A percentile compares a stretch with the other conserved stretches of the same genome.
Evolutionary conservation across 1,284 basidiomycete species (phyloP).

Genomic region (Heliocybe sulcata): DNA sequence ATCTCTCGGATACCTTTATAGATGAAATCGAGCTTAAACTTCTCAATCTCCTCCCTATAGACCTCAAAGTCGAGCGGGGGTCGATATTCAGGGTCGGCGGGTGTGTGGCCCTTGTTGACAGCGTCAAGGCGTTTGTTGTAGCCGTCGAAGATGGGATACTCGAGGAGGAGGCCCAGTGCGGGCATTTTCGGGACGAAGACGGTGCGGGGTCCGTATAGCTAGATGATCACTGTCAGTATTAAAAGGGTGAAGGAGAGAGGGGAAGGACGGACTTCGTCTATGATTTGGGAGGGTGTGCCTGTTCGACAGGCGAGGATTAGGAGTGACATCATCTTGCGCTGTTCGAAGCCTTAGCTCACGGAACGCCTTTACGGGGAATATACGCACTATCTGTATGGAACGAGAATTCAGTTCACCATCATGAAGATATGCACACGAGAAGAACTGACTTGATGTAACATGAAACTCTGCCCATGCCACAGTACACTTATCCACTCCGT

Average conservation of each 20-base stretch:
- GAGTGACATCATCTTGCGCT: slow-evolving; percentile 97
- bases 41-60: slow-evolving; percentile 58
- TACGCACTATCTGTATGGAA: slow-evolving; percentile 13
- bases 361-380: slow-evolving; percentile 2
- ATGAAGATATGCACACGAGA: slow-evolving; percentile 4
- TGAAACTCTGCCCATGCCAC: slow-evolving; percentile 97
- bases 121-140: slow-evolving; percentile 66
- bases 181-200: slow-evolving; percentile 96
- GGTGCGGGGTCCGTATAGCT: slow-evolving; percentile 69
- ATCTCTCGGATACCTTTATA: slow-evolving; percentile 80
- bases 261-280: slow-evolving; percentile 49
- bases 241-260: background rate
- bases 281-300: slow-evolving; percentile 63
- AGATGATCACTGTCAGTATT: background rate
- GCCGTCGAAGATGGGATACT: slow-evolving; percentile 82
- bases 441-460: slow-evolving; percentile 84
- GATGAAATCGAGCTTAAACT: slow-evolving; percentile 80
- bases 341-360: background rate
- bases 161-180: slow-evolving; percentile 89
- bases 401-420: slow-evolving; percentile 15
- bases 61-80: slow-evolving; percentile 66
- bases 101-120: slow-evolving; percentile 51
- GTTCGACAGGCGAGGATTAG: slow-evolving; percentile 78
- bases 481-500: slow-evolving; percentile 95
- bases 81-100: slow-evolving; percentile 49